Evolutionary conservation across 345 rosid species (phyloP).

Genomic region (Eucalyptus curtisii): DNA sequence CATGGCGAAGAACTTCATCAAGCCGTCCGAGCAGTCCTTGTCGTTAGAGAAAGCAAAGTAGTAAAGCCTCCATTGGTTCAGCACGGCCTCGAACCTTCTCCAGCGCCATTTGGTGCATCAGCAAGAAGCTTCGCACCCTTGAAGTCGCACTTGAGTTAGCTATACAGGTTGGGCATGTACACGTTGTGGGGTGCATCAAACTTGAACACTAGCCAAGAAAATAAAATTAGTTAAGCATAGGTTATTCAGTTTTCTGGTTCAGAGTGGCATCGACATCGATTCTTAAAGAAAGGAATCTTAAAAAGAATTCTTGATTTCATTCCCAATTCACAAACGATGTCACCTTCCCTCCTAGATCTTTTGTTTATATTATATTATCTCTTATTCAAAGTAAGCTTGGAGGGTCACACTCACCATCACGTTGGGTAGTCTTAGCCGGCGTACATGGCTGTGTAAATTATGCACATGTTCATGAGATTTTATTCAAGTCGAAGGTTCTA

Average conservation of each 20-base stretch:
- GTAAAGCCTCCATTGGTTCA: not conserved
- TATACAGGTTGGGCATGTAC: not conserved
- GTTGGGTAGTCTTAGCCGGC: not conserved
- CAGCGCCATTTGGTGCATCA: not conserved
- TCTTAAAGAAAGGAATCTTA: not conserved
- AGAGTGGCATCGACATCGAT: not conserved
- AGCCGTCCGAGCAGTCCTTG: not conserved
- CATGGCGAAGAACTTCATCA: constrained; percentile 6
- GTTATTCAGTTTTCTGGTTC: not conserved
- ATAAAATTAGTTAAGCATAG: not conserved
- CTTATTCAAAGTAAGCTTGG: not conserved
- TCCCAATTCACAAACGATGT: not conserved
- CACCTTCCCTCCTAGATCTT: not conserved
- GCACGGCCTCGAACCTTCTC: not conserved
- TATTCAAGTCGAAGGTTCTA: not conserved
- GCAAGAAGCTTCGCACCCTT: constrained; percentile 1
- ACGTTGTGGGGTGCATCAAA: constrained; percentile 1
- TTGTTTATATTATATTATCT: not conserved
- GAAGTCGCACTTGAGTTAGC: not conserved
- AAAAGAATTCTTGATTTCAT: not conserved
- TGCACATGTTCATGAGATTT: not conserved
- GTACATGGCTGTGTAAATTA: not conserved
- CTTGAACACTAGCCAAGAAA: constrained; percentile 2
- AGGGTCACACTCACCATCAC: not conserved
- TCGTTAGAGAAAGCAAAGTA: constrained; percentile 1